Conservation (phyloP, 2,329 filamentous ascomycete genomes). For the Curvularia spicifera region DNA sequence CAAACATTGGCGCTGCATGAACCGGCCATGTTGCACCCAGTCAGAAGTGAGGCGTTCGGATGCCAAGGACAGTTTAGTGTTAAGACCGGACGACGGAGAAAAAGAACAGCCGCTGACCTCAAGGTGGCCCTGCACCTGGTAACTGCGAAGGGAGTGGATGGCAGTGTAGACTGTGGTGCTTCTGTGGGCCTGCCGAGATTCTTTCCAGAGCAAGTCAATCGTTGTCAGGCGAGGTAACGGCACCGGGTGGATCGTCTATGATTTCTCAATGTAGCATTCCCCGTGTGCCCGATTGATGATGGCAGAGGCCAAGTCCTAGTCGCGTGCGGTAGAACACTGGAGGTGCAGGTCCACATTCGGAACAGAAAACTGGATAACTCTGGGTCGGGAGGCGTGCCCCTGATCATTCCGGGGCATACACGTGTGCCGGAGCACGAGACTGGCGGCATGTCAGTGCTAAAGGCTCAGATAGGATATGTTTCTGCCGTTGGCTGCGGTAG, state of each 20-base stretch:
- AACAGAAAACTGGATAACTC: background rate
- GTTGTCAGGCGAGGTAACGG: background rate
- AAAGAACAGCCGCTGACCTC: conserved; percentile 2
- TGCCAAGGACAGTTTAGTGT: background rate
- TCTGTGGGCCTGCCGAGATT: conserved; percentile 1
- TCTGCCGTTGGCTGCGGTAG: background rate
- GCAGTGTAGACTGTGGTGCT: background rate
- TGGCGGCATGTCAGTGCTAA: background rate
- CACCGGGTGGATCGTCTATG: background rate
- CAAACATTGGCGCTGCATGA: conserved; percentile 9
- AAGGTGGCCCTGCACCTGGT: background rate
- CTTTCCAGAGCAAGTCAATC: background rate
- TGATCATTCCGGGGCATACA: conserved; percentile 1
- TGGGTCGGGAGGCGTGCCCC: conserved; percentile 1
- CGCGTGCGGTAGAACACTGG: conserved; percentile 1
- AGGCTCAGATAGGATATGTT: background rate
- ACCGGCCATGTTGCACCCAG: conserved; percentile 4
- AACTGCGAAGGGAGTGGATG: conserved; percentile 1
- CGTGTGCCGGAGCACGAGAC: background rate
- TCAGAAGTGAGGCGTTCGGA: conserved; percentile 15
- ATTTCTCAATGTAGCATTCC: conserved; percentile 1
- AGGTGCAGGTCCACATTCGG: background rate
- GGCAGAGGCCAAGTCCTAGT: background rate
- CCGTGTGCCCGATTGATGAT: background rate
- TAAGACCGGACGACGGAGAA: background rate